phyloP scores from a whole-genome alignment of 208 protist genomes.

The Naegleria lovaniensis region DNA sequence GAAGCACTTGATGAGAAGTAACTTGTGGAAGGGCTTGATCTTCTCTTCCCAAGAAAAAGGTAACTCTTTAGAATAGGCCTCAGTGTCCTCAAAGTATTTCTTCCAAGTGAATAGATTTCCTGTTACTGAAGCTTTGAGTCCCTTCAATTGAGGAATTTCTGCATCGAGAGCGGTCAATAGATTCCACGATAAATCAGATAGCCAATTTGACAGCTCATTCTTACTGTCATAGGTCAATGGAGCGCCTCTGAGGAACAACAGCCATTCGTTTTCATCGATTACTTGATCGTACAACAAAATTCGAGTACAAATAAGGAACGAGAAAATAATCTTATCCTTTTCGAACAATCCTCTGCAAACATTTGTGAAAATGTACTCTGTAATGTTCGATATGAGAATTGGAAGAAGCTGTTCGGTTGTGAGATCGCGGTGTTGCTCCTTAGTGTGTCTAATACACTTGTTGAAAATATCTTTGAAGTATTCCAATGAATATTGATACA shows the following conservation, averaged over 20 bases:
- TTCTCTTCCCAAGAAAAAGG: background rate
- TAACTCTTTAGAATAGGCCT: background rate
- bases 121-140: background rate
- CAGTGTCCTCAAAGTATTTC: background rate
- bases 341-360: slow-evolving; percentile 96
- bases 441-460: slow-evolving; percentile 25
- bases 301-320: slow-evolving; percentile 79
- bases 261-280: slow-evolving; percentile 14
- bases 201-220: background rate
- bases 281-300: slow-evolving; percentile 61
- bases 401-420: slow-evolving; percentile 67
- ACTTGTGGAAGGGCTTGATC: slow-evolving; percentile 70
- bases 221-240: background rate
- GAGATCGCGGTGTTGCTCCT: slow-evolving; percentile 51
- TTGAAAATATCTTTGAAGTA: slow-evolving; percentile 90
- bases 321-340: slow-evolving; percentile 90
- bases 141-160: background rate
- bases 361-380: slow-evolving; percentile 80
- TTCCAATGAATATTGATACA: slow-evolving; percentile 97
- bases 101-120: background rate
- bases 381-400: slow-evolving; percentile 70
- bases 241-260: slow-evolving; percentile 5
- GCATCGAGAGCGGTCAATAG: background rate
- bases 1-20: slow-evolving; percentile 84
- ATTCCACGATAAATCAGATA: background rate